Conservation (phyloP, 495 filamentous ascomycete genomes). For the Stereocaulon alpinum region DNA sequence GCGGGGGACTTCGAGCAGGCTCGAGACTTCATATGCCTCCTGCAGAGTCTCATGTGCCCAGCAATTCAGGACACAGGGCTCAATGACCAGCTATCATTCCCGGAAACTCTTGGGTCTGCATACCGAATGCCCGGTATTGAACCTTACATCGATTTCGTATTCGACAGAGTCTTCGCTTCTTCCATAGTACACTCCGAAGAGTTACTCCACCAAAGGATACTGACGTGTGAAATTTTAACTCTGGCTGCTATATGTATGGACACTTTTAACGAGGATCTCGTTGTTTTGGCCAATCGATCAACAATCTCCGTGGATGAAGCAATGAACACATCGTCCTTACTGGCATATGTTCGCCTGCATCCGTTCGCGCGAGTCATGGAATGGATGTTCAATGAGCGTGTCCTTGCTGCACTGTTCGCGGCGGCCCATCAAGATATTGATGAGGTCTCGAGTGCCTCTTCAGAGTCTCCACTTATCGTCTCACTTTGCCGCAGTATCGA, state of each 20-base stretch:
- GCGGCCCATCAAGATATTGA: constrained; percentile 60
- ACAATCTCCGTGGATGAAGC: constrained; percentile 60
- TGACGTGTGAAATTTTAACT: constrained; percentile 68
- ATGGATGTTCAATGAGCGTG: constrained; percentile 92
- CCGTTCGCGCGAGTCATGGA: constrained; percentile 90
- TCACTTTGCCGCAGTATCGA: constrained; percentile 65
- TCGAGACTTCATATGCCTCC: constrained; percentile 65
- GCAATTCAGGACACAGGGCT: constrained; percentile 45
- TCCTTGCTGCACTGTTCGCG: constrained; percentile 65
- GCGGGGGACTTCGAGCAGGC: constrained; percentile 66
- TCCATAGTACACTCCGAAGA: constrained; percentile 51
- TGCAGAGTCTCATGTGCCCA: constrained; percentile 58
- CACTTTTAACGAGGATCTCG: constrained; percentile 86
- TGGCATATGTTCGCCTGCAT: constrained; percentile 72
- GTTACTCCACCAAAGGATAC: constrained; percentile 49
- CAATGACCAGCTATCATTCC: constrained; percentile 71
- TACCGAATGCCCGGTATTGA: constrained; percentile 81
- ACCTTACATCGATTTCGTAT: constrained; percentile 78
- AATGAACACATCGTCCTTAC: constrained; percentile 58
- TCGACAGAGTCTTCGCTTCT: constrained; percentile 60
- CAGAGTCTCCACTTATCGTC: constrained; percentile 64
- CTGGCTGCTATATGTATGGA: constrained; percentile 64
- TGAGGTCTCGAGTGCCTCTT: constrained; percentile 52
- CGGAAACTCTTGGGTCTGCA: constrained; percentile 70
- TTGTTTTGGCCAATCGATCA: constrained; percentile 67